A percentile compares a stretch with the other conserved stretches of the same genome.
Conservation (phyloP, 352 stramenopile species). For the Phytophthora aleatoria region DNA sequence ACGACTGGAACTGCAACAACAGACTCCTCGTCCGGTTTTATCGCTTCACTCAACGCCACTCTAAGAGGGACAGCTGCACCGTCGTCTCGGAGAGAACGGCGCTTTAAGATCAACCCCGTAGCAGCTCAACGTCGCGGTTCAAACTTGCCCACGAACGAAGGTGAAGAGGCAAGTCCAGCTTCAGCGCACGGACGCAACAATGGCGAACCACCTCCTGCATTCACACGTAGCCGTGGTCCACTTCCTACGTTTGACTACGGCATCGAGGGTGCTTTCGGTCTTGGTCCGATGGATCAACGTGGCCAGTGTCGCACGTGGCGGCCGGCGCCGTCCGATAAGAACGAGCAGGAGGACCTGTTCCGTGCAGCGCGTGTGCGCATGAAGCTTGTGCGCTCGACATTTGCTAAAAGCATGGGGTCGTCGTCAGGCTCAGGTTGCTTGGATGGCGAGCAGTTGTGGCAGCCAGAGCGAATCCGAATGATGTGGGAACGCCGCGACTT, state of each 20-base stretch:
- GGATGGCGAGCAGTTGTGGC: slow-evolving; percentile 75
- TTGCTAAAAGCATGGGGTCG: slow-evolving; percentile 36
- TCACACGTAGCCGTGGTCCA: slow-evolving; percentile 19
- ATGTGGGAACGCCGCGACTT: slow-evolving; percentile 85
- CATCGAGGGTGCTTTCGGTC: slow-evolving; percentile 39
- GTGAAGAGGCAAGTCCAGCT: slow-evolving; percentile 1
- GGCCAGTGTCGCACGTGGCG: slow-evolving; percentile 41
- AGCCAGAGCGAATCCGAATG: slow-evolving; percentile 73
- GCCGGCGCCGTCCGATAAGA: slow-evolving; percentile 52
- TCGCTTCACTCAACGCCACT: slow-evolving; percentile 15
- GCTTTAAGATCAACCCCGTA: slow-evolving; percentile 38
- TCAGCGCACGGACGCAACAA: background rate
- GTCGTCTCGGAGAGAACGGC: slow-evolving; percentile 25
- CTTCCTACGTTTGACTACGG: slow-evolving; percentile 45
- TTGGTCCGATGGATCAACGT: slow-evolving; percentile 24
- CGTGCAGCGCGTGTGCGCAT: slow-evolving; percentile 75
- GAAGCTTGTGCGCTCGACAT: slow-evolving; percentile 72
- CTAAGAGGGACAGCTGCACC: slow-evolving; percentile 5
- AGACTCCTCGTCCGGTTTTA: slow-evolving; percentile 12
- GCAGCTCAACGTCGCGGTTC: slow-evolving; percentile 31
- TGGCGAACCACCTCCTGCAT: background rate
- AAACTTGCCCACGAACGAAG: slow-evolving; percentile 14
- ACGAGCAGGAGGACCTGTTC: slow-evolving; percentile 81
- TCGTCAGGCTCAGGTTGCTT: slow-evolving; percentile 42
- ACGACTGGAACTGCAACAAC: background rate